Evolutionary conservation across 345 rosid species (phyloP).

Genomic region (Sisymbrium irio): DNA sequence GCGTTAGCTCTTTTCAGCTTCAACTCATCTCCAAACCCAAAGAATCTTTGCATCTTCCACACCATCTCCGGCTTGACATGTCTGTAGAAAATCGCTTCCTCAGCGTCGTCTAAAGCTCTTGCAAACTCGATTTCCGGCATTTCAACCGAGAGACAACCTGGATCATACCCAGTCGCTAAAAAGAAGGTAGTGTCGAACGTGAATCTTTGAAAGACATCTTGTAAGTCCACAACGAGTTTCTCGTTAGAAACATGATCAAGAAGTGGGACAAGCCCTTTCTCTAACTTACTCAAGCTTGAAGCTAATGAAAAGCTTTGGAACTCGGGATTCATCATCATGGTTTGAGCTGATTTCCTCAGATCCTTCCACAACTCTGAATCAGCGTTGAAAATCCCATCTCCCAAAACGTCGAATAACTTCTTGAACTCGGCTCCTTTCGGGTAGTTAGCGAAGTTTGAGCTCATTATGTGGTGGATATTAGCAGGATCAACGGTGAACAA

Average conservation of each 20-base stretch:
- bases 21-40: constrained; percentile 46
- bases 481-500: constrained; percentile 50
- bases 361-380: constrained; percentile 49
- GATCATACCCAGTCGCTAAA: constrained; percentile 47
- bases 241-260: constrained; percentile 40
- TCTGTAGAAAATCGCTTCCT: constrained; percentile 48
- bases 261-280: constrained; percentile 44
- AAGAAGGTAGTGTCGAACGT: constrained; percentile 44
- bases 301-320: constrained; percentile 38
- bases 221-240: constrained; percentile 38
- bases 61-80: constrained; percentile 42
- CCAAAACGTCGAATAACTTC: constrained; percentile 50
- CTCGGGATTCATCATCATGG: constrained; percentile 30
- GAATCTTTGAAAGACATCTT: constrained; percentile 49
- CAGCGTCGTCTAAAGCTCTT: constrained; percentile 42
- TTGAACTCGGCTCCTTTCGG: constrained; percentile 60
- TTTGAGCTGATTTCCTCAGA: constrained; percentile 43
- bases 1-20: constrained; percentile 38
- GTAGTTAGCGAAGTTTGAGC: constrained; percentile 51
- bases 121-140: constrained; percentile 41
- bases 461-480: constrained; percentile 56
- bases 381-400: constrained; percentile 55
- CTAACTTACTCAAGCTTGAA: constrained; percentile 37
- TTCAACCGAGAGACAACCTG: constrained; percentile 35
- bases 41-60: constrained; percentile 46